Conservation (phyloP, 306 rosid species). For the Cicer chorassanicum region DNA sequence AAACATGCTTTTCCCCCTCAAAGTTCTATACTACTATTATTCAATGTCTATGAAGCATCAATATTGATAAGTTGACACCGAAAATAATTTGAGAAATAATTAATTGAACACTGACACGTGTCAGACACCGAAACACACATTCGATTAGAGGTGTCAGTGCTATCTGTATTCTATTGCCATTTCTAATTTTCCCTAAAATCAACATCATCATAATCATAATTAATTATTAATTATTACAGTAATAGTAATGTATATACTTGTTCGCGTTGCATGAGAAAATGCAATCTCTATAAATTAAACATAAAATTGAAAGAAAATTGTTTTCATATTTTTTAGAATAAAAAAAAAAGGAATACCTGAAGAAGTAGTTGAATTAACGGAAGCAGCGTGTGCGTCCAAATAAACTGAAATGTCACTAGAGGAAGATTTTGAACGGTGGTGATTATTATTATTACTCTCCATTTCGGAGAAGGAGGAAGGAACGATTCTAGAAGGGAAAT, state of each 20-base stretch:
- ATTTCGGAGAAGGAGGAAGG: conserved; percentile 32
- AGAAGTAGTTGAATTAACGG: conserved; percentile 37
- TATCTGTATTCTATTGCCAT: no score
- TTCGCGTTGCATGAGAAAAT: not conserved
- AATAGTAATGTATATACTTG: no score
- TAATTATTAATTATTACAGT: no score
- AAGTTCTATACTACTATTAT: not conserved
- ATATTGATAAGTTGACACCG: no score
- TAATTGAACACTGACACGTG: no score
- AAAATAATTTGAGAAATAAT: no score
- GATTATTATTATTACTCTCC: conserved; percentile 31
- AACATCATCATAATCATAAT: no score
- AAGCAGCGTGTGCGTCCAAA: conserved; percentile 41
- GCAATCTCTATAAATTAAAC: not conserved
- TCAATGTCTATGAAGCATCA: no score
- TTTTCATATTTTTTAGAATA: no score
- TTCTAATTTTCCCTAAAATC: no score
- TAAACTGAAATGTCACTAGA: conserved; percentile 54
- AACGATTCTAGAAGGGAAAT: conserved; percentile 2
- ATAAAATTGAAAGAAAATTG: not conserved
- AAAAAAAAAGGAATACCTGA: not conserved
- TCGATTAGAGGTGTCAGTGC: no score
- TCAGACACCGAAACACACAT: no score
- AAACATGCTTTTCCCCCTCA: not conserved
- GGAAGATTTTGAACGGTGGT: conserved; percentile 41